Evolutionary conservation across 345 rosid genomes (phyloP).

Genomic region (Eucalyptus erythrocorys): DNA sequence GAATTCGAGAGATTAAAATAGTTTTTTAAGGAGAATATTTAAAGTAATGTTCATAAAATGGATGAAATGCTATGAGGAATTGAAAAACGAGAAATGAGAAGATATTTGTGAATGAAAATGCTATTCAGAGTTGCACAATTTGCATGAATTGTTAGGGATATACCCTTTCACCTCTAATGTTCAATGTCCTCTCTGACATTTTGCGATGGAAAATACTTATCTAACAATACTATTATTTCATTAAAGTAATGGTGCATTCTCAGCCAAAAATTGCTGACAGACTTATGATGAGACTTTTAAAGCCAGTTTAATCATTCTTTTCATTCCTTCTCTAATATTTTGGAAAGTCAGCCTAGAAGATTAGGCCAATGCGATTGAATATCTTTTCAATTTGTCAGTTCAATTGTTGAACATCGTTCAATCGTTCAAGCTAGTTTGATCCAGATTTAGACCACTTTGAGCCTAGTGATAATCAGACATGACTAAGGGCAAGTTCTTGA

Average conservation of each 20-base stretch:
- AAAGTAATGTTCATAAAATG: too few species aligned
- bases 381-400: background rate
- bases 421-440: background rate
- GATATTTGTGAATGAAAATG: background rate
- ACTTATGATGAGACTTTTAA: background rate
- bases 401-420: background rate
- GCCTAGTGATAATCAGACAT: background rate
- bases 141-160: background rate
- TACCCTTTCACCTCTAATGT: background rate
- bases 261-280: background rate
- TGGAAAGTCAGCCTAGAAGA: background rate
- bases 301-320: accelerated
- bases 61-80: too few species aligned
- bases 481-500: background rate
- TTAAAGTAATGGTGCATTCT: background rate
- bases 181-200: background rate
- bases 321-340: background rate
- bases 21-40: background rate
- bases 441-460: background rate
- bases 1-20: background rate
- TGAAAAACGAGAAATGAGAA: background rate
- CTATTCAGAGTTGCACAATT: background rate
- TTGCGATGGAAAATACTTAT: background rate
- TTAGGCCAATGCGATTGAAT: background rate
- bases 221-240: too few species aligned